Evolutionary conservation across 306 rosid species (phyloP).

Genomic region (Cucumis hystrix): DNA sequence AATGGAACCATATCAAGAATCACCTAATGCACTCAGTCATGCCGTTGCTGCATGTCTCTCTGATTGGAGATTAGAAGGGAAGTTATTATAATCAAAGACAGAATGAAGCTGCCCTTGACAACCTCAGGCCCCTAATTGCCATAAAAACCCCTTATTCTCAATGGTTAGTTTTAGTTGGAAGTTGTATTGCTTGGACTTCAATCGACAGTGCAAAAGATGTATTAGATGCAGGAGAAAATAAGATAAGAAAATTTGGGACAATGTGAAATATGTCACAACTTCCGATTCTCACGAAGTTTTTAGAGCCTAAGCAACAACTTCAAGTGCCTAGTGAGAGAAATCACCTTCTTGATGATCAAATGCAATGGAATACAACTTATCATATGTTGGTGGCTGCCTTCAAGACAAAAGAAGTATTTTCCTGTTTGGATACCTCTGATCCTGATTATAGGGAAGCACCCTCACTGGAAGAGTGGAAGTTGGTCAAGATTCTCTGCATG

Average conservation of each 20-base stretch:
- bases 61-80: constrained; percentile 73
- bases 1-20: constrained; percentile 89
- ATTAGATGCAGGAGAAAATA: constrained; percentile 30
- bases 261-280: constrained; percentile 79
- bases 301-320: constrained; percentile 68
- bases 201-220: constrained; percentile 58
- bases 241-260: constrained; percentile 53
- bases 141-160: constrained; percentile 69
- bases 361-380: constrained; percentile 78
- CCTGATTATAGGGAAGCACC: constrained; percentile 72
- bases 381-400: constrained; percentile 76
- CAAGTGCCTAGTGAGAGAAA: constrained; percentile 78
- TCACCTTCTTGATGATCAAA: constrained; percentile 64
- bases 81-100: constrained; percentile 41
- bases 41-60: constrained; percentile 84
- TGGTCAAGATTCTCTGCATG: constrained; percentile 55
- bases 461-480: constrained; percentile 73
- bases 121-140: constrained; percentile 64
- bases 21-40: constrained; percentile 59
- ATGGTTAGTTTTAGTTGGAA: constrained; percentile 69
- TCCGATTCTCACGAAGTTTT: constrained; percentile 72
- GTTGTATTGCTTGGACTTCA: constrained; percentile 65
- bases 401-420: constrained; percentile 71
- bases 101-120: constrained; percentile 42
- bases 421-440: constrained; percentile 73